Conservation (phyloP, 192 early-diverging fungal species). For the Coemansia furcata region DNA sequence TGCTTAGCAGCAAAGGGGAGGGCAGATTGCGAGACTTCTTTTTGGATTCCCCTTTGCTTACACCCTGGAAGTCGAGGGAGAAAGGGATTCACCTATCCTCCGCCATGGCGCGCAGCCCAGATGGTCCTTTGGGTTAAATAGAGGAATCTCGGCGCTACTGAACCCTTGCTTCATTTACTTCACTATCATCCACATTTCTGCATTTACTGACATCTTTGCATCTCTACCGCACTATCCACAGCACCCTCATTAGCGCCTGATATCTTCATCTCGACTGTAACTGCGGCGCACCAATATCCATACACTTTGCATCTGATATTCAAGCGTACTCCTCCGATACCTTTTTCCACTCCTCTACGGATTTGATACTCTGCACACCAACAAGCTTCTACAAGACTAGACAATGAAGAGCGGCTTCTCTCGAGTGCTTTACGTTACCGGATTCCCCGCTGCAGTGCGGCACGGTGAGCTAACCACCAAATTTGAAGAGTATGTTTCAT, state of each 20-base stretch:
- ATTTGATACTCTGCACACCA: neutral
- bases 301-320: neutral
- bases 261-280: neutral
- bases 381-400: neutral
- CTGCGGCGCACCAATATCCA: neutral
- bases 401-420: constrained; percentile 30
- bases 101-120: neutral
- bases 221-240: neutral
- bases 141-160: neutral
- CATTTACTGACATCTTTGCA: neutral
- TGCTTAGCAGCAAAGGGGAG: neutral
- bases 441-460: constrained; percentile 25
- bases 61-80: neutral
- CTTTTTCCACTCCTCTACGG: neutral
- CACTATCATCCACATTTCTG: neutral
- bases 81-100: neutral
- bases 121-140: neutral
- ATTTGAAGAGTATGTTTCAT: constrained; percentile 45
- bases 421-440: constrained; percentile 34
- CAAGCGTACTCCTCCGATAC: neutral
- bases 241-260: neutral
- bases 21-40: neutral
- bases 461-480: constrained; percentile 32
- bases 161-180: neutral
- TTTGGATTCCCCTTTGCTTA: neutral